Conservation (phyloP, 2,329 filamentous ascomycete genomes). For the Hypocreales sp. region DNA sequence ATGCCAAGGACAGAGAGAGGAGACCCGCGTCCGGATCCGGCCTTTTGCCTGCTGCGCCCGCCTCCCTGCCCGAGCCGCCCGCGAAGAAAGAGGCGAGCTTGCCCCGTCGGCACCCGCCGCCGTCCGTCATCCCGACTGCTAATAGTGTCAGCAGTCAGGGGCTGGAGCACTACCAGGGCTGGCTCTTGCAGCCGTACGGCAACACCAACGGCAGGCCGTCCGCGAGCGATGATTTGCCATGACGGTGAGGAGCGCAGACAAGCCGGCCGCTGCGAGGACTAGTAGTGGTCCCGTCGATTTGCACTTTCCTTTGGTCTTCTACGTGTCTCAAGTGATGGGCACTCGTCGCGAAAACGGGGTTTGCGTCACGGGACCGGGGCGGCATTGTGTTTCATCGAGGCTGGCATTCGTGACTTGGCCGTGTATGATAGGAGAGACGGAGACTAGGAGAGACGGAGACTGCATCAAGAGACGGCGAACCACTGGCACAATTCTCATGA, state of each 20-base stretch:
- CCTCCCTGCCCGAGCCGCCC: constrained; percentile 20
- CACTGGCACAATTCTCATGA: too few relatives aligned
- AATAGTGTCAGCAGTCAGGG: constrained; percentile 16
- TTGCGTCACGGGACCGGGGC: too few relatives aligned
- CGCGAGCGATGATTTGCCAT: constrained; percentile 18
- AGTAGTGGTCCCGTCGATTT: too few relatives aligned
- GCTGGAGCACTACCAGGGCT: constrained; percentile 19
- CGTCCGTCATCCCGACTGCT: constrained; percentile 13
- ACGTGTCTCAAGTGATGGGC: too few relatives aligned
- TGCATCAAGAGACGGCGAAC: too few relatives aligned
- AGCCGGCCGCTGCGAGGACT: too few relatives aligned
- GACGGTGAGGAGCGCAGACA: constrained; percentile 2
- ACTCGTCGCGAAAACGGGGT: too few relatives aligned
- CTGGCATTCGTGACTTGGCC: too few relatives aligned
- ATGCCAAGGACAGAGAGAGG: constrained; percentile 5
- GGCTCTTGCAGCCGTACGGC: constrained; percentile 21
- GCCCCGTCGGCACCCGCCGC: constrained; percentile 14
- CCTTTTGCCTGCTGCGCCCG: constrained; percentile 21
- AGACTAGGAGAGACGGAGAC: too few relatives aligned
- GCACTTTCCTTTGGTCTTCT: too few relatives aligned
- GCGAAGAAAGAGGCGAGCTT: constrained; percentile 15
- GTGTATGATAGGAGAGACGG: too few relatives aligned
- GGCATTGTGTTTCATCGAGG: too few relatives aligned
- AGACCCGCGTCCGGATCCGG: constrained; percentile 8
- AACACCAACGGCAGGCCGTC: constrained; percentile 14